Percentiles rank a stretch among this genome's conserved stretches.
Evolutionary conservation across 768 basidiomycete genomes (phyloP).

Genomic region (Pilatotrama ljubarskyi): DNA sequence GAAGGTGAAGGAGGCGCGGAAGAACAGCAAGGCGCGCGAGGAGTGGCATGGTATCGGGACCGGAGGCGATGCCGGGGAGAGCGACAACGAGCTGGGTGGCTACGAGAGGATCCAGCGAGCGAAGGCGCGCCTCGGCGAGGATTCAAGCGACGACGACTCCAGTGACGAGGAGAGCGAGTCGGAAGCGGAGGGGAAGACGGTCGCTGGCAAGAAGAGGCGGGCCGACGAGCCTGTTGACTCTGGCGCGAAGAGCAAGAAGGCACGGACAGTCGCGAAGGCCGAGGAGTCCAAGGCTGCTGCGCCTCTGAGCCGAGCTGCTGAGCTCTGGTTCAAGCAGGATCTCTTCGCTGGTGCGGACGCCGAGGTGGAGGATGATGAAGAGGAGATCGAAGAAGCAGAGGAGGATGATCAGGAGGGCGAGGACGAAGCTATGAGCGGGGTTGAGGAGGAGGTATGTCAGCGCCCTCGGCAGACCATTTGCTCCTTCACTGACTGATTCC

Average conservation of each 20-base stretch:
- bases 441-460: constrained; percentile 16
- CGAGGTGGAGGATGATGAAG: constrained; percentile 43
- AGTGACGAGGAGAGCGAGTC: constrained; percentile 48
- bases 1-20: constrained; percentile 76
- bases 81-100: constrained; percentile 52
- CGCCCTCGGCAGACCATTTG: neutral
- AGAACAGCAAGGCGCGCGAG: constrained; percentile 70
- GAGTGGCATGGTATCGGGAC: constrained; percentile 78
- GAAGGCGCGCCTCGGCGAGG: constrained; percentile 48
- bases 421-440: constrained; percentile 27
- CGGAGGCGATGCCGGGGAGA: constrained; percentile 43
- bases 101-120: constrained; percentile 66
- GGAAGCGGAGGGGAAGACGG: constrained; percentile 38
- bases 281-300: constrained; percentile 37
- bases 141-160: constrained; percentile 51
- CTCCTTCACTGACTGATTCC: neutral
- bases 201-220: constrained; percentile 43
- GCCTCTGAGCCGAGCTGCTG: constrained; percentile 55
- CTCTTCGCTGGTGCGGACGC: constrained; percentile 70
- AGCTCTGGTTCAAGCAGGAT: constrained; percentile 96
- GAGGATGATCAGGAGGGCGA: constrained; percentile 33
- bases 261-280: constrained; percentile 51
- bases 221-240: constrained; percentile 17
- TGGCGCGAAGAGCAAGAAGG: constrained; percentile 46
- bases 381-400: constrained; percentile 37